Evolutionary conservation across 1,284 basidiomycete species (phyloP).

Genomic region (Marasmius fiardii): DNA sequence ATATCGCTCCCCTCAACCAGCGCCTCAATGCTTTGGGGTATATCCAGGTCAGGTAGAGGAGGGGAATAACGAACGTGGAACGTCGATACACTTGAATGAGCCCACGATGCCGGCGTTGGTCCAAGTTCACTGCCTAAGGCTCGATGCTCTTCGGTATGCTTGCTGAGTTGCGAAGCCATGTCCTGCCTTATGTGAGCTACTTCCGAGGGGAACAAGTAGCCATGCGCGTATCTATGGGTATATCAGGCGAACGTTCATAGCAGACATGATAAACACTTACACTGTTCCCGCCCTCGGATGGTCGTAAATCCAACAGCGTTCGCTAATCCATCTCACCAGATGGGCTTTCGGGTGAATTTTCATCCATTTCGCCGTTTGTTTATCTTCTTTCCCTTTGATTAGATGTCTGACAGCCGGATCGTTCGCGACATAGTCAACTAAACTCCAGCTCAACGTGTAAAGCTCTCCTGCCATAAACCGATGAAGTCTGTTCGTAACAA

Average conservation of each 20-base stretch:
- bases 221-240: conserved; percentile 79
- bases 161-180: conserved; percentile 39
- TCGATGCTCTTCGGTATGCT: conserved; percentile 27
- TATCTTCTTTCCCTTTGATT: conserved; percentile 89
- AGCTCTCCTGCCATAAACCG: conserved; percentile 96
- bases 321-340: conserved; percentile 85
- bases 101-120: conserved; percentile 55
- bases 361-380: conserved; percentile 96
- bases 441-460: conserved; percentile 87
- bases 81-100: conserved; percentile 83
- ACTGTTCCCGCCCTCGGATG: conserved; percentile 92
- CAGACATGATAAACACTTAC: conserved; percentile 42
- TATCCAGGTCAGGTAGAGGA: conserved; percentile 65
- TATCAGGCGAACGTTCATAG: conserved; percentile 6
- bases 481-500: conserved; percentile 88
- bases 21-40: conserved; percentile 82
- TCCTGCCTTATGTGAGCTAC: conserved; percentile 62
- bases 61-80: conserved; percentile 82
- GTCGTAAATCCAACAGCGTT: conserved; percentile 98
- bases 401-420: conserved; percentile 68
- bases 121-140: conserved; percentile 14
- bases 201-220: conserved; percentile 95
- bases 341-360: conserved; percentile 78
- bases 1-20: conserved; percentile 89
- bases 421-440: conserved; percentile 86